Evolutionary conservation across 306 rosid species (phyloP), one percentile per base, ranked within the genome.

Genomic region (Medicago lupulina): DNA sequence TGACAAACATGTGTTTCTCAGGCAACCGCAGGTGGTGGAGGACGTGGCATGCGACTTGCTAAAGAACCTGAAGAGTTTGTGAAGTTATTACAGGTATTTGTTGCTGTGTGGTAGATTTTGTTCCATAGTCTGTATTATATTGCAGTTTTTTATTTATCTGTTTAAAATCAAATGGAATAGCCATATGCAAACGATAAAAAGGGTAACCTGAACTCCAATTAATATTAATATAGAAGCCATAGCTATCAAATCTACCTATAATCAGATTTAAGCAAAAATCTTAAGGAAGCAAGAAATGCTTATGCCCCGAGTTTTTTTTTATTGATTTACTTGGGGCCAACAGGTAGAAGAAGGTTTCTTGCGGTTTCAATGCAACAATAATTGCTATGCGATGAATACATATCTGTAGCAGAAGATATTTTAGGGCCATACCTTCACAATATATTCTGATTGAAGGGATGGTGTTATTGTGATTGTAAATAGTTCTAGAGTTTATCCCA

Each of bases 11-110:
- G 34, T 77, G 38, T 70, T 85, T 81, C 76, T 51, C 76, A 95
- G 97, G 99, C 99, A 83, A 95, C 97, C 63, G 99, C 97, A 13
- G 99, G 99, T 71, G 99, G 99, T 53, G 97, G 99, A 80, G 99
- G 99, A 65, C 97, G 99, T 73, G 97, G 97, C 71, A 95, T 92
- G 99, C 92, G 97, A 66, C 99, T 95, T 75, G 99, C 99, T 75
- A 92, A 95, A 88, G 93, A 85, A 81, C 97, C 99, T 67, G 93
- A 79, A 4, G 99, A 95, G 87, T 95, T 95, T 84, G 97, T 95
- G 83, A 95, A 95, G 92, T 85, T 95, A 87, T 85, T 95, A 68
- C 97, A 92, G 97, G 99, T 95, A 82, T 64, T 71, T 77, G 31
- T 57, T 19, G 43, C 54, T 46, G 58, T 19, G 72, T 44, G 36